These are phyloP conservation scores for Fusarium abutilonis DNA, from an alignment of 2,329 filamentous ascomycete genomes.

Conservation along the genomic window DNA sequence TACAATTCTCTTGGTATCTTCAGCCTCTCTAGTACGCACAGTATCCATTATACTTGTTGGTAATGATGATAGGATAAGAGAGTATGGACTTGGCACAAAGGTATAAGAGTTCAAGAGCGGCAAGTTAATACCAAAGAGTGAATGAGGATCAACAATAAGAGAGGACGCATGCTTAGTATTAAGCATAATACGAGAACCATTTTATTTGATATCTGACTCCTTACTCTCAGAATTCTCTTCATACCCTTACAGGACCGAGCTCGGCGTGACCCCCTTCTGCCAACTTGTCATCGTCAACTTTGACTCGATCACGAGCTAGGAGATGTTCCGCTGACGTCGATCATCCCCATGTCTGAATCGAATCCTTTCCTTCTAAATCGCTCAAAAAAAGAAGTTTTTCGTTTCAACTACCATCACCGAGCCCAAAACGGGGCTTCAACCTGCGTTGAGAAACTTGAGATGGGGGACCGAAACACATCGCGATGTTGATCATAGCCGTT, in stretches of 20 bases:
- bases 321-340: constrained; percentile 8
- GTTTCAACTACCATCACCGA: background rate
- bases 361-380: background rate
- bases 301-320: constrained; percentile 6
- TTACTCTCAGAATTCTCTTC: background rate
- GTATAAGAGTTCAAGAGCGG: background rate
- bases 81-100: background rate
- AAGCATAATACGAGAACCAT: constrained; percentile 3
- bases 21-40: background rate
- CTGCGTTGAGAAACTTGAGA: background rate
- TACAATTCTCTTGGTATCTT: background rate
- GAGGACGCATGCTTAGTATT: background rate
- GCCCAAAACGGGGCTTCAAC: background rate
- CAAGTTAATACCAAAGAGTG: background rate
- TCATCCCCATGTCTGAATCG: background rate
- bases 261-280: background rate
- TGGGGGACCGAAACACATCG: constrained; percentile 3
- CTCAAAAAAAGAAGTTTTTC: background rate
- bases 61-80: background rate
- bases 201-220: background rate
- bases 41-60: constrained; percentile 4
- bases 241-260: background rate
- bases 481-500: constrained; percentile 7
- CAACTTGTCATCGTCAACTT: constrained; percentile 1
- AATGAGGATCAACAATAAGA: background rate